Percentiles rank a stretch among this genome's conserved stretches.
These are phyloP conservation scores for Capsicum rhomboideum DNA, from an alignment of 257 asterid species.

Conservation along the genomic window DNA sequence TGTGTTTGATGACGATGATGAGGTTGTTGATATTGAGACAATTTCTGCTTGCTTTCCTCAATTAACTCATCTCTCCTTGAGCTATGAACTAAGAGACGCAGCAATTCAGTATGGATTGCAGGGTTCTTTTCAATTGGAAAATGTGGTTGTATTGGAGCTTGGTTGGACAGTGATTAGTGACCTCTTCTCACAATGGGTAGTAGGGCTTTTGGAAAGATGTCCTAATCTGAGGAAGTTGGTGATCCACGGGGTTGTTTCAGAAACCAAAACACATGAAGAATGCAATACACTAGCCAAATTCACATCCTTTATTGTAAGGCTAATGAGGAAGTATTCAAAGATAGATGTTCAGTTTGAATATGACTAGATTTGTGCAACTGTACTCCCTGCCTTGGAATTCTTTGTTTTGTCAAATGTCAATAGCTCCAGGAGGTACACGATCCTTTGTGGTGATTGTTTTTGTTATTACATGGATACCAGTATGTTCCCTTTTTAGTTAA, in stretches of 20 bases:
- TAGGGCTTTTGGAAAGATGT: constrained; percentile 70
- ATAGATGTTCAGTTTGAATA: constrained; percentile 71
- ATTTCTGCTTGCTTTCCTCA: constrained; percentile 77
- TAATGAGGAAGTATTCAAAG: constrained; percentile 63
- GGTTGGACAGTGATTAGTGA: constrained; percentile 87
- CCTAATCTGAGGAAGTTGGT: constrained; percentile 65
- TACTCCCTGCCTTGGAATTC: neutral
- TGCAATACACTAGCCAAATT: constrained; percentile 65
- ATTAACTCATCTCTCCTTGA: constrained; percentile 58
- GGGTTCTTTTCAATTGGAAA: constrained; percentile 57
- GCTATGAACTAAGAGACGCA: constrained; percentile 69
- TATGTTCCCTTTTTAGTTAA: neutral
- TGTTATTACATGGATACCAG: neutral
- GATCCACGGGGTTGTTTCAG: constrained; percentile 76
- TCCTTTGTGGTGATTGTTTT: neutral
- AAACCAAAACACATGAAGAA: constrained; percentile 84
- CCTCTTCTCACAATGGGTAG: constrained; percentile 64
- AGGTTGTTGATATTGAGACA: constrained; percentile 72
- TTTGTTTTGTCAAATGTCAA: neutral
- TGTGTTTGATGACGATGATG: constrained; percentile 89
- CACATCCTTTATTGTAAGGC: constrained; percentile 59
- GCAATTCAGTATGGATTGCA: constrained; percentile 66
- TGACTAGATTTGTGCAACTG: constrained; percentile 32
- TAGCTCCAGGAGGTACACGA: constrained; percentile 5
- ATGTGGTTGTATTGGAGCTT: constrained; percentile 74